Evolutionary conservation across 352 stramenopile genomes (phyloP).

Genomic region (Phytophthora podocarpi): DNA sequence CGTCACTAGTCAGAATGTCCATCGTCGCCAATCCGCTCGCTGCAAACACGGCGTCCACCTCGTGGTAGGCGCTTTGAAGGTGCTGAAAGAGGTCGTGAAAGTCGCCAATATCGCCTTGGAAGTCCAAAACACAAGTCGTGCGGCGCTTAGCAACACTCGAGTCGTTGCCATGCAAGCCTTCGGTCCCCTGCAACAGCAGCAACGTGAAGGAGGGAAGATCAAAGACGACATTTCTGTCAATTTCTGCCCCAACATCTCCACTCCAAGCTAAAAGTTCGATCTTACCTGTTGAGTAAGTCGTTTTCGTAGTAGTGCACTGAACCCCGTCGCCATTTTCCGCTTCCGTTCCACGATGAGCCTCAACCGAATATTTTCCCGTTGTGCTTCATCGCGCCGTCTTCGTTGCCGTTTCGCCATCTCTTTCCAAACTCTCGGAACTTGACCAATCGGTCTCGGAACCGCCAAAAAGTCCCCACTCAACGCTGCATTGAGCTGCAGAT

Average conservation of each 20-base stretch:
- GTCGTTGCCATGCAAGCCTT: slow-evolving; percentile 5
- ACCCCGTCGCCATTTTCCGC: slow-evolving; percentile 25
- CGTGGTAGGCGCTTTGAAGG: slow-evolving; percentile 34
- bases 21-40: slow-evolving; percentile 22
- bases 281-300: slow-evolving; percentile 29
- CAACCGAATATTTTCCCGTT: slow-evolving; percentile 39
- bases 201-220: no score
- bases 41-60: slow-evolving; percentile 42
- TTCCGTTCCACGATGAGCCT: slow-evolving; percentile 33
- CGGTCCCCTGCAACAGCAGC: slow-evolving; percentile 2
- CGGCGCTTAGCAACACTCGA: not conserved
- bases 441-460: not conserved
- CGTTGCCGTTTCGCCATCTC: slow-evolving; percentile 23
- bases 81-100: slow-evolving; percentile 42
- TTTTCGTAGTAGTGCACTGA: slow-evolving; percentile 29
- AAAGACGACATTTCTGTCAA: not conserved
- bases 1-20: slow-evolving; percentile 20
- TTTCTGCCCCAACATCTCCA: not conserved
- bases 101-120: slow-evolving; percentile 37
- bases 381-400: slow-evolving; percentile 16
- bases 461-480: not conserved
- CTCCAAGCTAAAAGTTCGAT: not conserved
- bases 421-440: slow-evolving; percentile 25
- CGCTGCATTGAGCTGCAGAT: slow-evolving; percentile 25
- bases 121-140: slow-evolving; percentile 21